Evolutionary conservation across 371 early-diverging fungal genomes (phyloP), one percentile per base, ranked within the genome.

Genomic region (Batrachochytrium dendrobatidis): DNA sequence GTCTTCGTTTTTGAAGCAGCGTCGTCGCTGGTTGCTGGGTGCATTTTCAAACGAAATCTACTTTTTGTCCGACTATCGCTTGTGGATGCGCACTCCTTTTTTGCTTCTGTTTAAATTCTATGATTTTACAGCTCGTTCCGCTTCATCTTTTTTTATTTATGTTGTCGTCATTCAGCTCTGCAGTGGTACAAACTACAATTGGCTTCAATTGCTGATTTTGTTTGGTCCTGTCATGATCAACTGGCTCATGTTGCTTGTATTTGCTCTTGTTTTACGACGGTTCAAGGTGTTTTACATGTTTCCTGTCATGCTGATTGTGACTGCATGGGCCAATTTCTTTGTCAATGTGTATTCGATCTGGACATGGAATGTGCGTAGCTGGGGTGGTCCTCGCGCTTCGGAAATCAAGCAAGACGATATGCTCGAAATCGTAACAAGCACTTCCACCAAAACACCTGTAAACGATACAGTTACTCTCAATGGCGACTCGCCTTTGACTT

Each of bases 1-100:
- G 39, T 48, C 6, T 28, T 34, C 34, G 1, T 49, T 64, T 30
- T 18, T 64, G 18, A 62, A 64, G 53, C 65, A 64, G 31, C 45
- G 65, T 20, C 52, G 65, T 29, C 35, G 65, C 18, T 64, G 65
- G 65, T 34, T 61, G 29, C 46, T 64, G 5, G 65, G 65, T 33
- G 58, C 62, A 6, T 25, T 62, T 20, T 44, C 60, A 28, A 62
- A 62, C 26, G 62, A 61, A 50, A 44, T 55, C 20, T 62, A 48
- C 39, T 55, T 62, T 24, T 25, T 62, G 26, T 46, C 45, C 39
- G 51, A 46, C 30, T 15, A 28, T 18, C 7, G 30, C 31, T 26
- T 57, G 30, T 62, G 62, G 62, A 7, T 28, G 15, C 20, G 46
- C 18, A 29, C 39, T 24, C 57, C 57, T 18, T 34, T 62, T 26